Evolutionary conservation across 805 yeast species (phyloP), one percentile per base, ranked within the genome.

Genomic region (Ogataea degrootiae): DNA sequence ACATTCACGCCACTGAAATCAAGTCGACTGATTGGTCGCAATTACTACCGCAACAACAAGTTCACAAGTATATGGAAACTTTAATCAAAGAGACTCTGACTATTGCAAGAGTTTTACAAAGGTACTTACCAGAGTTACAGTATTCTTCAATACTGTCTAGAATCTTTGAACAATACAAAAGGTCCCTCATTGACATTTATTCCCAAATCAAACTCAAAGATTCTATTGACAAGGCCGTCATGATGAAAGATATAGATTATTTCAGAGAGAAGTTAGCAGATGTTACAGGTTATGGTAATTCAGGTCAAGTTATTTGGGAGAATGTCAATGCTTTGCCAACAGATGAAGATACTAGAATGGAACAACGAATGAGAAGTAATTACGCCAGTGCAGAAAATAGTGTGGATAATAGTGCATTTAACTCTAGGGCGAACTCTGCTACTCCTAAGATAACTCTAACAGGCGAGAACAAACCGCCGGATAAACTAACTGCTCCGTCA

Each of bases 81-180:
- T 63, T 85, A 37, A 82, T 83, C 40, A 82, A 79, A 52, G 90
- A 85, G 49, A 82, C 88, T 0, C 57, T 72, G n/a, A 80, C 85
- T 0, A 80, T 86, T 26, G 71, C 82, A 2, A 76, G 79, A 49
- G 83, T 82, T 6, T 68, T 85, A 26, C 74, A 73, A 37, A 76
- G 78, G 49, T 81, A 82, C 57, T 66, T 85, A 37, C 80, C 85
- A 0, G 73, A 72, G 42, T 52, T 66, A 16, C 79, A 78, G 46
- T 73, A 74, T 51, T 57, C 75, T 6, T 51, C 68, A 5, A 69
- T 79, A 29, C 60, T 79, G 45, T 70, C 73, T 58, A 72, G 70
- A 44, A 76, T 80, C 2, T 79, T 80, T 55, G 83, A 76, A 41
- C 76, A 76, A 52, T 84, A 82, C 61, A 82, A 83, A 60, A 71